A percentile compares a stretch with the other conserved stretches of the same genome.
Conservation (phyloP, 306 rosid genomes). For the Acacia confusa region DNA sequence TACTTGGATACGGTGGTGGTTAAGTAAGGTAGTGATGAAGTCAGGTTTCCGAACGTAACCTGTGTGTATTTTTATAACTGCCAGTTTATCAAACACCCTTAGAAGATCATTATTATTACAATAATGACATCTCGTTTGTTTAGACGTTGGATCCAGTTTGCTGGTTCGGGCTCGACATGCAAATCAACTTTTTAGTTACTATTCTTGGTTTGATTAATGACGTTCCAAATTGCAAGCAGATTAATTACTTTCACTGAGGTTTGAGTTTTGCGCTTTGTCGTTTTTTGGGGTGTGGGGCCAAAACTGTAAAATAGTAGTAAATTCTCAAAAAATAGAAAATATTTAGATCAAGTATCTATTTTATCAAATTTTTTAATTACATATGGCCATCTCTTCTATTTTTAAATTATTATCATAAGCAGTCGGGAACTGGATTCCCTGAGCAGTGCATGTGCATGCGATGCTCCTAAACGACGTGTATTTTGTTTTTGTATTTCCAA, state of each 20-base stretch:
- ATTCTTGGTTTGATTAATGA: neutral
- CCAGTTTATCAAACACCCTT: constrained; percentile 8
- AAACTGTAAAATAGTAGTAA: neutral
- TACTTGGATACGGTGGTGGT: neutral
- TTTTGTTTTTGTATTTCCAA: neutral
- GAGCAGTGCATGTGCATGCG: too few relatives aligned
- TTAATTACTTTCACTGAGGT: neutral
- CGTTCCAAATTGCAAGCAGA: neutral
- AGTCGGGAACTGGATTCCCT: neutral
- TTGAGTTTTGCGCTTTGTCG: neutral
- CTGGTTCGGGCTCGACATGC: neutral
- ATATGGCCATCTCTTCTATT: too few relatives aligned
- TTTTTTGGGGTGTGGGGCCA: neutral
- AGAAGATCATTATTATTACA: constrained; percentile 26
- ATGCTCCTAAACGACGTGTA: neutral
- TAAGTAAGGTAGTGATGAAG: neutral
- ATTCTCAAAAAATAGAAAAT: too few relatives aligned
- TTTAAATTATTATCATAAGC: too few relatives aligned
- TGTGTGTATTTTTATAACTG: neutral
- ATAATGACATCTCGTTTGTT: constrained; percentile 21
- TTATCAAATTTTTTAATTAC: too few relatives aligned
- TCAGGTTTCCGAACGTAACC: neutral
- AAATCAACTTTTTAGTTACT: neutral
- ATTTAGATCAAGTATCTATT: too few relatives aligned
- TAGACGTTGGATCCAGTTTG: neutral